These are phyloP conservation scores for Vicia faba DNA, from an alignment of 306 rosid species.

Conservation along the genomic window DNA sequence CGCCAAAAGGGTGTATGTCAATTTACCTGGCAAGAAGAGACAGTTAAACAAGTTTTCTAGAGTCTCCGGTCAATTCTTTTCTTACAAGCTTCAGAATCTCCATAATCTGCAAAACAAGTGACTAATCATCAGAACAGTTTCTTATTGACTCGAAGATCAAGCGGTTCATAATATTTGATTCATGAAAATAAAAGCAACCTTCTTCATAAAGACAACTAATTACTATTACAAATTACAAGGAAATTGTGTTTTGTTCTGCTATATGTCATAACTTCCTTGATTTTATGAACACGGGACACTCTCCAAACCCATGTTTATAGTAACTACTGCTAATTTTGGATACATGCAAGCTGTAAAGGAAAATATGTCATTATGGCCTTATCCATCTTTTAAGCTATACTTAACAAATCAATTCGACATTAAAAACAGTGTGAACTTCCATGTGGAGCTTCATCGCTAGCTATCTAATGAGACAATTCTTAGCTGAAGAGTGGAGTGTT, in stretches of 20 bases:
- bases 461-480: constrained; percentile 14
- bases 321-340: background rate
- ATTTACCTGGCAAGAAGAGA: constrained; percentile 46
- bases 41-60: constrained; percentile 47
- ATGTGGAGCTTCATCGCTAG: background rate
- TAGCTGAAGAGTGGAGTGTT: background rate
- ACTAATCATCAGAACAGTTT: constrained; percentile 18
- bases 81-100: constrained; percentile 80
- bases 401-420: background rate
- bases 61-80: constrained; percentile 61
- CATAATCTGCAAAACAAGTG: constrained; percentile 55
- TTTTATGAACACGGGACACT: background rate
- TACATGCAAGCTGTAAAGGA: constrained; percentile 1
- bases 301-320: background rate
- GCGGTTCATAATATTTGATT: constrained; percentile 12
- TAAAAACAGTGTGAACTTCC: background rate
- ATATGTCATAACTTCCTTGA: background rate
- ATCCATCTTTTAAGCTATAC: background rate
- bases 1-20: constrained; percentile 2
- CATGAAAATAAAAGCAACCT: constrained; percentile 26
- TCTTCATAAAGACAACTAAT: constrained; percentile 1
- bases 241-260: background rate
- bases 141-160: too few species aligned
- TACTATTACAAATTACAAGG: background rate
- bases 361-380: constrained; percentile 5